These are phyloP conservation scores for Tieghemostelium lacteum DNA, from an alignment of 78 protist genomes.

Conservation along the genomic window DNA sequence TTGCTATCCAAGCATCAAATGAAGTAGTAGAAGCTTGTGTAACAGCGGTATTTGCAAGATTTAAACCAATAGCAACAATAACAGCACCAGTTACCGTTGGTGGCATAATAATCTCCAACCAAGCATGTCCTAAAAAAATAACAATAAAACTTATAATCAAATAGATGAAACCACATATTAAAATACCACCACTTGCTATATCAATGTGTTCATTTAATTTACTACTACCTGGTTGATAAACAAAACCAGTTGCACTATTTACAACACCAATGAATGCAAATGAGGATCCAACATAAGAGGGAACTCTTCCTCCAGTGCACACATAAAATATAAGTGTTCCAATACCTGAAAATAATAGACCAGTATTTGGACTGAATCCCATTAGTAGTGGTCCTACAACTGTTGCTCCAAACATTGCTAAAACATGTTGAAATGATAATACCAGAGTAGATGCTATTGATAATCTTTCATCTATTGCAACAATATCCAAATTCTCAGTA, in stretches of 20 bases:
- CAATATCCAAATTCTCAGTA: too few relatives aligned
- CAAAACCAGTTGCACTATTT: constrained; percentile 31
- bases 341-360: constrained; percentile 21
- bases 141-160: constrained; percentile 6
- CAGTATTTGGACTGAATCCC: neutral
- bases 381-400: constrained; percentile 28
- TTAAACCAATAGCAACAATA: constrained; percentile 8
- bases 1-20: constrained; percentile 39
- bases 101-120: constrained; percentile 33
- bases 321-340: constrained; percentile 46
- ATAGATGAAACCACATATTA: constrained; percentile 34
- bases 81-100: constrained; percentile 43
- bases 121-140: constrained; percentile 8
- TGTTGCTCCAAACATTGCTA: constrained; percentile 65
- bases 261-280: constrained; percentile 55
- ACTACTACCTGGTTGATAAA: neutral
- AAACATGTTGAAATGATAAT: constrained; percentile 40
- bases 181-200: constrained; percentile 28
- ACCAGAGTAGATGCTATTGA: neutral
- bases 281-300: constrained; percentile 28
- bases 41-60: constrained; percentile 14
- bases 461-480: constrained; percentile 17
- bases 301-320: constrained; percentile 13
- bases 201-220: neutral
- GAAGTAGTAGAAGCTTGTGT: neutral